Evolutionary conservation across 2,329 filamentous ascomycete genomes (phyloP).

Genomic region (Nemania serpens): DNA sequence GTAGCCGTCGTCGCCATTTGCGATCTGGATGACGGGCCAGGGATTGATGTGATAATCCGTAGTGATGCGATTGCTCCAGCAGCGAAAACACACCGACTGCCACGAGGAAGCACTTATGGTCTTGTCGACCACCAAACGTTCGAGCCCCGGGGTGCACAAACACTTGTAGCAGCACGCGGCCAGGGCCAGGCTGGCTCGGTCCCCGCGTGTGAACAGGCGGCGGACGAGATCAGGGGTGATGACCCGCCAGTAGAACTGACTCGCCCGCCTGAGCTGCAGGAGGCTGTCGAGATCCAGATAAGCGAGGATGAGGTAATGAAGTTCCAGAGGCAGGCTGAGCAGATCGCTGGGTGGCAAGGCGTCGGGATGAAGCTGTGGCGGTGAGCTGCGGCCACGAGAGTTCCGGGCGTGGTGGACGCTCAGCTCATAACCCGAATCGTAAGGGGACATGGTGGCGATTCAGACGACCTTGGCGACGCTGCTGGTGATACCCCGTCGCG

Average conservation of each 20-base stretch:
- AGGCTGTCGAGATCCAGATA: slow-evolving; percentile 36
- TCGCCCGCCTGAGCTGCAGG: slow-evolving; percentile 33
- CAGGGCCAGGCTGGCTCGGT: slow-evolving; percentile 25
- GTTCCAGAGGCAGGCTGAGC: slow-evolving; percentile 35
- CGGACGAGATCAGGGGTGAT: slow-evolving; percentile 37
- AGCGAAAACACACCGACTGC: slow-evolving; percentile 41
- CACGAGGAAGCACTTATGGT: slow-evolving; percentile 28
- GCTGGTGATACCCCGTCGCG: not conserved
- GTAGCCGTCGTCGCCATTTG: slow-evolving; percentile 38
- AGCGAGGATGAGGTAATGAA: slow-evolving; percentile 37
- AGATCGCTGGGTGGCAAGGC: slow-evolving; percentile 24
- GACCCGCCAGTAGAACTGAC: slow-evolving; percentile 34
- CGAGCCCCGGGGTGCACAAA: slow-evolving; percentile 36
- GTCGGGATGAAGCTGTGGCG: not conserved
- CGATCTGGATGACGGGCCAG: slow-evolving; percentile 38
- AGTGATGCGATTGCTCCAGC: slow-evolving; percentile 36
- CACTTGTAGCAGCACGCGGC: slow-evolving; percentile 37
- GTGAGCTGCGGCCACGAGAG: slow-evolving; percentile 7
- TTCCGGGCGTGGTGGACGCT: slow-evolving; percentile 8
- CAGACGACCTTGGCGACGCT: not conserved
- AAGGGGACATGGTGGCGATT: slow-evolving; percentile 29
- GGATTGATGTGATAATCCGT: slow-evolving; percentile 38
- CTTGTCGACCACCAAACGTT: slow-evolving; percentile 36
- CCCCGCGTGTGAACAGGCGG: slow-evolving; percentile 32
- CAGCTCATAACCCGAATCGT: slow-evolving; percentile 17